Conservation (phyloP, 208 protist genomes). For the Leishmania gerbilli region DNA sequence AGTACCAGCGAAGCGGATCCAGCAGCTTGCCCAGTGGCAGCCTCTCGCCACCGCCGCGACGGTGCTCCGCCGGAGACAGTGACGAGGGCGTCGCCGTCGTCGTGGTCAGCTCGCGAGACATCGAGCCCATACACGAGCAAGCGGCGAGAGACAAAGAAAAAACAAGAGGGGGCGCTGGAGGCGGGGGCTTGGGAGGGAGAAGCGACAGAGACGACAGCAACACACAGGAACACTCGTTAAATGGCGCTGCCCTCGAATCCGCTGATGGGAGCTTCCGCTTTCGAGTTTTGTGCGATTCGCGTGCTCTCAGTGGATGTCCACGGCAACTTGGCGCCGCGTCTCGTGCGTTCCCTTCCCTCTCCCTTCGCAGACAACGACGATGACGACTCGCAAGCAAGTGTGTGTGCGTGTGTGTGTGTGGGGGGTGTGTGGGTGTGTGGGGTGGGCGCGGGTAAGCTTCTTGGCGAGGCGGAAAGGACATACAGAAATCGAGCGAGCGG, state of each 20-base stretch:
- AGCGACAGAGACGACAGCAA: neutral
- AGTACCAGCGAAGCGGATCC: constrained; percentile 54
- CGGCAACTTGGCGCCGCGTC: too few species aligned
- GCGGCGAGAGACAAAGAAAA: neutral
- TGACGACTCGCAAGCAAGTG: too few species aligned
- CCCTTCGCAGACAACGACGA: neutral
- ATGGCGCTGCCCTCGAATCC: neutral
- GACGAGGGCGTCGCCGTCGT: constrained; percentile 5
- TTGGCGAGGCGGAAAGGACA: neutral
- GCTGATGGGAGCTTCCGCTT: neutral
- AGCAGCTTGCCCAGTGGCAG: constrained; percentile 30
- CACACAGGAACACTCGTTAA: neutral
- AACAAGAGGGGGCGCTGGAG: neutral
- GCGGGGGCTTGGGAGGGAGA: neutral
- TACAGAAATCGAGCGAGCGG: neutral
- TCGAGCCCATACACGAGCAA: neutral
- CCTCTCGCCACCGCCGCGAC: neutral
- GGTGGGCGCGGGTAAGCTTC: neutral
- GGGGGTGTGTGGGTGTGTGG: neutral
- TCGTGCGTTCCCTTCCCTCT: neutral
- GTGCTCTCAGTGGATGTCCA: neutral
- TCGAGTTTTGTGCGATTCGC: neutral
- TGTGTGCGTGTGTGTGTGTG: neutral
- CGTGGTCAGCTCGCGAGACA: constrained; percentile 6
- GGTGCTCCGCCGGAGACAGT: neutral